Evolutionary conservation across 1,284 basidiomycete species (phyloP).

Genomic region (Cutaneotrichosporon cutaneum): DNA sequence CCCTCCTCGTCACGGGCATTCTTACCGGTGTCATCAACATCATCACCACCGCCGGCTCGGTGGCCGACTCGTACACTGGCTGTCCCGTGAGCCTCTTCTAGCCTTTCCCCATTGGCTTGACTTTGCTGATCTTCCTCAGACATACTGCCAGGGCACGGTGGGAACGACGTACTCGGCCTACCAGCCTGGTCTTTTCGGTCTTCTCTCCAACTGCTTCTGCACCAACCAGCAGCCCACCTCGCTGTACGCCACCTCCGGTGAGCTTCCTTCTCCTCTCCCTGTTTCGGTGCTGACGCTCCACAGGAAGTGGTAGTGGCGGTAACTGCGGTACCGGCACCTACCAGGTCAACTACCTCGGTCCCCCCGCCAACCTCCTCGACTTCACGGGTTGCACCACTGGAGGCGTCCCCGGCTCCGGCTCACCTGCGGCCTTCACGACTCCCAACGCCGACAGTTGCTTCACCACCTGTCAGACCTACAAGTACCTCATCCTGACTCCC

Average conservation of each 20-base stretch:
- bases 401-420: not conserved
- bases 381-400: constrained; percentile 10
- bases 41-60: constrained; percentile 4
- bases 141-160: not conserved
- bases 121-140: not conserved
- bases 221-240: not conserved
- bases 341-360: constrained; percentile 12
- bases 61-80: constrained; percentile 5
- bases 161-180: constrained; percentile 10
- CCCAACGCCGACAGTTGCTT: constrained; percentile 11
- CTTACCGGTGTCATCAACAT: constrained; percentile 12
- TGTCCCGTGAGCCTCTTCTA: constrained; percentile 9
- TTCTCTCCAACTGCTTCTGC: constrained; percentile 17
- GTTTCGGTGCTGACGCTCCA: not conserved
- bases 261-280: not conserved
- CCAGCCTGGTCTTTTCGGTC: constrained; percentile 16
- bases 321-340: not conserved
- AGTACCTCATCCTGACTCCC: constrained; percentile 6
- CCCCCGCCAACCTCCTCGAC: not conserved
- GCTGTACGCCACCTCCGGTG: not conserved
- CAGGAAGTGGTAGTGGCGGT: constrained; percentile 5
- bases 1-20: constrained; percentile 1
- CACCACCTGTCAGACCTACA: constrained; percentile 2
- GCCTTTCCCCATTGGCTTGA: not conserved
- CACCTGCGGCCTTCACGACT: not conserved